Evolutionary conservation across 495 filamentous ascomycete species (phyloP), one percentile per base, ranked within the genome.

Genomic region (Letharia lupina): DNA sequence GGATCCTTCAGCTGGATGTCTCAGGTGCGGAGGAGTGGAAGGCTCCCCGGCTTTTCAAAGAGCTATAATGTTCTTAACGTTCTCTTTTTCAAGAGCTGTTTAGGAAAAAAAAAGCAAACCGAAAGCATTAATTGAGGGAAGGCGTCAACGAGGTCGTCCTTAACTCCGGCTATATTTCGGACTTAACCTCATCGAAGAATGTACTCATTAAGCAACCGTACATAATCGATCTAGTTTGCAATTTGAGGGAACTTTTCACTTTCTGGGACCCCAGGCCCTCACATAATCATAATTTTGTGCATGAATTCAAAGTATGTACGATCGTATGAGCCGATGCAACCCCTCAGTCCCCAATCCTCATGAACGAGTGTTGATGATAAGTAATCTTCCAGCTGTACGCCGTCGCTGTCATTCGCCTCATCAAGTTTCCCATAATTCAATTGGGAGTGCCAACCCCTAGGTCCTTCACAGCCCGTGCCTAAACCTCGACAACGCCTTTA

Each of bases 381-480:
- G 33, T 10, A 57, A 20, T 20, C 33, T 20, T 37, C 54, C 54
- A 20, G 28, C 41, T 45, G 7, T 65, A 45, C 35, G 56, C 18
- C 39, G 28, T 65, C 56, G 33, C 50, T 50, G 41, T 65, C 41
- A 45, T 60, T 58, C 13, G 42, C 31, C 58, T 33, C 31, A 23
- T 58, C 15, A 65, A 39, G 54, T 57, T 45, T n/a, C 31, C 33
- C 11, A 13, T 65, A 52, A 35, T 47, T 44, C 56, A 60, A 41
- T 33, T n/a, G 54, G 33, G 33, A n/a, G 20, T 37, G 39, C 54
- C 44, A 56, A 50, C 16, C 23, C 41, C 20, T 13, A 47, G 8
- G 5, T 31, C 33, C 57, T 37, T 7, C 20, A 23, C 1, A 8
- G 23, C 60, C 33, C 1, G n/a, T 63, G 60, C 60, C 40, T 33